phyloP scores from a whole-genome alignment of 371 early-diverging fungal genomes.

The Circinella umbellata region DNA sequence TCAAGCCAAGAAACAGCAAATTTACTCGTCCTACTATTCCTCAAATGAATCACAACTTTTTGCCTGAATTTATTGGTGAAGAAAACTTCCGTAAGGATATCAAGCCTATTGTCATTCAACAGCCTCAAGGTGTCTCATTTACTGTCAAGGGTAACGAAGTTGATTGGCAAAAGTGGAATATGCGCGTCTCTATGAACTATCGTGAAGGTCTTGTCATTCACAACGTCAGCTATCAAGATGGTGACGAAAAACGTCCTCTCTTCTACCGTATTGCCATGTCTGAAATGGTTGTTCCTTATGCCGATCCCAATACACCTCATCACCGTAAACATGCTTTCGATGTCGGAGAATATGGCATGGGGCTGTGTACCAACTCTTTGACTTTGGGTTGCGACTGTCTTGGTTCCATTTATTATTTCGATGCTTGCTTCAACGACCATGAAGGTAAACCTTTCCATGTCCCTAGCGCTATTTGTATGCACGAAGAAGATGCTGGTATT shows the following conservation, averaged over 20 bases:
- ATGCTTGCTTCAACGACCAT: conserved; percentile 55
- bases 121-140: conserved; percentile 60
- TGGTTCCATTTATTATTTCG: conserved; percentile 61
- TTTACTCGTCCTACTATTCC: conserved; percentile 57
- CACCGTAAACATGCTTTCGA: conserved; percentile 57
- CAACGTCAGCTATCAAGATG: conserved; percentile 56
- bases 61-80: conserved; percentile 55
- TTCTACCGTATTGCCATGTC: conserved; percentile 57
- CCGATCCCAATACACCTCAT: conserved; percentile 52
- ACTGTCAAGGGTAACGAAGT: conserved; percentile 54
- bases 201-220: conserved; percentile 62
- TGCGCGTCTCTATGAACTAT: conserved; percentile 61
- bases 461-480: conserved; percentile 58
- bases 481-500: conserved; percentile 60
- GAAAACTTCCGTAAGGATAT: conserved; percentile 52
- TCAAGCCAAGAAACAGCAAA: conserved; percentile 48
- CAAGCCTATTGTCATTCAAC: conserved; percentile 58
- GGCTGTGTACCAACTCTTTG: conserved; percentile 56
- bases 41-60: conserved; percentile 49
- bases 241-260: conserved; percentile 46
- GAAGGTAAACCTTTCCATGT: conserved; percentile 52
- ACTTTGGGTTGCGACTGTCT: conserved; percentile 59
- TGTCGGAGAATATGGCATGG: conserved; percentile 59
- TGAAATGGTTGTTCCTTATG: conserved; percentile 65
- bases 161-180: conserved; percentile 64